These are phyloP conservation scores for Hyaloscypha variabilis DNA, from an alignment of 495 filamentous ascomycete species.

Conservation along the genomic window DNA sequence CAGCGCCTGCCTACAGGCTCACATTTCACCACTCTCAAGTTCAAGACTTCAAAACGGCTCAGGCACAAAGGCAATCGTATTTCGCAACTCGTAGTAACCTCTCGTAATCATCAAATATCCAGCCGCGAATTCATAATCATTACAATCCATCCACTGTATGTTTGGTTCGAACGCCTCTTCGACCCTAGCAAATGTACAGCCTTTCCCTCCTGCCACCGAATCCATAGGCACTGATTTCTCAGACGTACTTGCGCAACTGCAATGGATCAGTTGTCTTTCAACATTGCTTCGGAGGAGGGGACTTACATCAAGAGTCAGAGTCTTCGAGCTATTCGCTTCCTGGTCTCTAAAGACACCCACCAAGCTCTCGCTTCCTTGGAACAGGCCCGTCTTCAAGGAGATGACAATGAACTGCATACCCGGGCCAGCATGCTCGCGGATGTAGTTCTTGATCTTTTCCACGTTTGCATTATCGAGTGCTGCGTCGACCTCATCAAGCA, in stretches of 20 bases:
- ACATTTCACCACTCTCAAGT: too few species aligned
- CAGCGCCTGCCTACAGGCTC: too few species aligned
- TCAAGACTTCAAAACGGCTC: too few species aligned
- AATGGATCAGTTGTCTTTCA: neutral
- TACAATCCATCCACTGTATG: neutral
- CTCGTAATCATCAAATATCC: neutral
- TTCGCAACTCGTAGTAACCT: neutral
- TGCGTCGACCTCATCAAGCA: slow-evolving; percentile 97
- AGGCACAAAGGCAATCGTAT: neutral
- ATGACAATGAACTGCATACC: slow-evolving; percentile 99
- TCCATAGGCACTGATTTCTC: neutral
- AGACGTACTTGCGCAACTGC: slow-evolving; percentile 22
- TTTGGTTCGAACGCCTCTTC: neutral
- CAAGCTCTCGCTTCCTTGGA: slow-evolving; percentile 90
- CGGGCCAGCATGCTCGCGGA: slow-evolving; percentile 88
- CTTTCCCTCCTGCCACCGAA: neutral
- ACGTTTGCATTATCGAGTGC: slow-evolving; percentile 97
- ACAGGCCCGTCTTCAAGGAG: slow-evolving; percentile 88
- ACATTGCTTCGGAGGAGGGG: neutral
- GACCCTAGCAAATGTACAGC: slow-evolving; percentile 3
- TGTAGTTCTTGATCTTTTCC: slow-evolving; percentile 91
- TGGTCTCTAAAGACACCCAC: slow-evolving; percentile 97
- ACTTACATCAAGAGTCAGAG: slow-evolving; percentile 94
- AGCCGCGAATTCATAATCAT: neutral
- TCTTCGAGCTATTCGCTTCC: slow-evolving; percentile 83